phyloP scores from a whole-genome alignment of 768 basidiomycete genomes.

The Pleurotus tuoliensis region DNA sequence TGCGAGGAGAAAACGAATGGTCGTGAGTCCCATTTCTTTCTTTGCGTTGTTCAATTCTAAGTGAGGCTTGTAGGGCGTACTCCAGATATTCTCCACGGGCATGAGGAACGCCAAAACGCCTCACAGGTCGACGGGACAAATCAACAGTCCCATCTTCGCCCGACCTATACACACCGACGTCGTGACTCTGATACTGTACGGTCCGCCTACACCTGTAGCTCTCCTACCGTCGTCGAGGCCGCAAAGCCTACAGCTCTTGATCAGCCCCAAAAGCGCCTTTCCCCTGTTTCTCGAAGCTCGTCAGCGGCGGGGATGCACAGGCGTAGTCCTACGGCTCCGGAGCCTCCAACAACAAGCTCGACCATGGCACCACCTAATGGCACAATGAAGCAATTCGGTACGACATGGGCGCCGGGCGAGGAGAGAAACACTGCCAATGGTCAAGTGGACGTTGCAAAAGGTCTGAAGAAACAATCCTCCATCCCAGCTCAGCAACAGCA shows the following conservation, averaged over 20 bases:
- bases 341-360: conserved; percentile 44
- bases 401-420: conserved; percentile 47
- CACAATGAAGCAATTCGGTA: conserved; percentile 16
- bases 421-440: conserved; percentile 31
- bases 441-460: conserved; percentile 5
- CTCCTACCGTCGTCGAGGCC: conserved; percentile 53
- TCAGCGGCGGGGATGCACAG: conserved; percentile 43
- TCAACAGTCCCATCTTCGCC: conserved; percentile 29
- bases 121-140: conserved; percentile 36
- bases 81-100: conserved; percentile 15
- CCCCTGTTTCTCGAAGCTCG: conserved; percentile 26
- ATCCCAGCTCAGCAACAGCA: conserved; percentile 25
- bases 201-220: conserved; percentile 34
- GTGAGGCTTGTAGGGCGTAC: conserved; percentile 16
- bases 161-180: conserved; percentile 50
- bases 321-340: conserved; percentile 69
- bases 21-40: conserved; percentile 25
- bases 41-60: conserved; percentile 11
- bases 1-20: conserved; percentile 36
- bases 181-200: conserved; percentile 78
- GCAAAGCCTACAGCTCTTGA: conserved; percentile 10
- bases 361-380: conserved; percentile 19
- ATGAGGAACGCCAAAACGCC: conserved; percentile 47
- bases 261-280: conserved; percentile 25
- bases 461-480: conserved; percentile 17